Evolutionary conservation across 139 green algal genomes (phyloP), one percentile per base, ranked within the genome.

Genomic region (Chlamydomonas incerta): DNA sequence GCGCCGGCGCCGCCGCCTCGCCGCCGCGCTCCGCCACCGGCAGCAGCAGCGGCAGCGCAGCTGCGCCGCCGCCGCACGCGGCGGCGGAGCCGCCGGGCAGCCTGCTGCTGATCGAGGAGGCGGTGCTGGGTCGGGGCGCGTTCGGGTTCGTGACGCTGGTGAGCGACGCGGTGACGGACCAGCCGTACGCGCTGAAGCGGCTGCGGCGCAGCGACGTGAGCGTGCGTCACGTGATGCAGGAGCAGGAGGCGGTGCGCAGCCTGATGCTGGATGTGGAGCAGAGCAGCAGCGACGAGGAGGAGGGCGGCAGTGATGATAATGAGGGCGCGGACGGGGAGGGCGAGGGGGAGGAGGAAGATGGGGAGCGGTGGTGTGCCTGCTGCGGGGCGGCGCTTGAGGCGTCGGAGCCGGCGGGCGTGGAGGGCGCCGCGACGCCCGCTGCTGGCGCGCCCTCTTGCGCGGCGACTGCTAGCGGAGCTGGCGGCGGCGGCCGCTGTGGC

Each of bases 101-200:
- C 17, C n/a, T 85, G 65, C 33, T 85, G 31, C 62, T 85, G 24
- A 46, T 85, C 29, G 79, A 85, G 65, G 79, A 85, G 47, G 11
- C 26, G 47, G 79, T 85, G 79, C 31, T 85, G 46, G 79, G 79
- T 3, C 79, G 79, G 11, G 79, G 79, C 24, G 79, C 66, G 0
- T 85, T 75, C 47, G 79, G 79, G 35, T 57, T 85, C 21, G 79
- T 85, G 47, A 76, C 79, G 47, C 47, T 76, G 31, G 65, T 83
- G 63, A 50, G 57, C 57, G 74, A 58, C 70, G 37, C 26, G 41
- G 6, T n/a, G 35, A 35, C 55, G 35, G 37, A 28, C 41, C 41
- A 50, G 41, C 41, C 31, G 69, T 8, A n/a, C 65, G 79, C 79
- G 31, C 66, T 85, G 3, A 85, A 85, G 46, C 79, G 79, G 21